These are phyloP conservation scores for Grosmannia penicillata DNA, from an alignment of 2,329 filamentous ascomycete genomes.

Conservation along the genomic window DNA sequence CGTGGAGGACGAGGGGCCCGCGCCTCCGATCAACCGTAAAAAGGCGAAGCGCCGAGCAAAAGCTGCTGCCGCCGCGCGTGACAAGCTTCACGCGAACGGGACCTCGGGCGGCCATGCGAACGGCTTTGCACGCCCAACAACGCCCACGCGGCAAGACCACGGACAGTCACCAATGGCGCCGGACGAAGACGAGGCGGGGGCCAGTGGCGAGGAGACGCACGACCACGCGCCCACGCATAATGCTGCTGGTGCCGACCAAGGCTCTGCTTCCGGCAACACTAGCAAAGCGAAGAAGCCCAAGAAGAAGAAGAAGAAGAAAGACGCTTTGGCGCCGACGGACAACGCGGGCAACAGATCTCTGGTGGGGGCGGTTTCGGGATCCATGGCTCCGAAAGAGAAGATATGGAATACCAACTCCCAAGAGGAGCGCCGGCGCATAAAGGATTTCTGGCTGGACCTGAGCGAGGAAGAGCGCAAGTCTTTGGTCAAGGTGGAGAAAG, in stretches of 20 bases:
- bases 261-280: slow-evolving; percentile 13
- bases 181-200: slow-evolving; percentile 37
- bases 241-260: slow-evolving; percentile 17
- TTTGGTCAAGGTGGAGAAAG: slow-evolving; percentile 95
- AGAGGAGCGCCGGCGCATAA: slow-evolving; percentile 92
- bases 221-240: slow-evolving; percentile 22
- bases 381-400: slow-evolving; percentile 53
- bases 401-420: slow-evolving; percentile 96
- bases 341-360: slow-evolving; percentile 15
- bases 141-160: slow-evolving; percentile 13
- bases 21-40: slow-evolving; percentile 60
- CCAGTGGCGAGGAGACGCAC: slow-evolving; percentile 39
- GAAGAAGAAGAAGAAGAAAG: slow-evolving; percentile 52
- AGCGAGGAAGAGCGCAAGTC: slow-evolving; percentile 91
- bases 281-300: slow-evolving; percentile 44
- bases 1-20: slow-evolving; percentile 5
- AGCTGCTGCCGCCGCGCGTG: slow-evolving; percentile 57
- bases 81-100: slow-evolving; percentile 37
- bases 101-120: slow-evolving; percentile 21
- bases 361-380: no score
- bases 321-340: neutral
- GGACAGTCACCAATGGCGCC: slow-evolving; percentile 18
- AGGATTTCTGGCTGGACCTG: slow-evolving; percentile 92
- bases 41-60: slow-evolving; percentile 88
- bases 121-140: slow-evolving; percentile 23